These are phyloP conservation scores for Lichtheimia hyalospora DNA, from an alignment of 371 early-diverging fungal species.

Conservation along the genomic window DNA sequence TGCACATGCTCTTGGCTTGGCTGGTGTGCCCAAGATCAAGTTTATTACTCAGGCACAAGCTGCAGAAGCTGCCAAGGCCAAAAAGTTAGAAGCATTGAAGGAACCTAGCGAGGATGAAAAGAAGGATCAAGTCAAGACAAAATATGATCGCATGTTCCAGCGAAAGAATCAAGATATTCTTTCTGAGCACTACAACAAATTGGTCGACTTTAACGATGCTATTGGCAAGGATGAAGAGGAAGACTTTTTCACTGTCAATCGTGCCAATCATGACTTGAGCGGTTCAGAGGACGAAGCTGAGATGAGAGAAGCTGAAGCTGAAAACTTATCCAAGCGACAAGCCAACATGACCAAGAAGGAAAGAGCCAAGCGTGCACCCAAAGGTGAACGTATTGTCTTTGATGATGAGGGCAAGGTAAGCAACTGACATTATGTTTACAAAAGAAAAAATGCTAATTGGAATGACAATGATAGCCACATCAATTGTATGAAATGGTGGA, in stretches of 20 bases:
- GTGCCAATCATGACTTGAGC: slow-evolving; percentile 70
- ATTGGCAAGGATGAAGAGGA: slow-evolving; percentile 53
- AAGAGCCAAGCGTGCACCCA: slow-evolving; percentile 64
- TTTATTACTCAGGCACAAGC: slow-evolving; percentile 61
- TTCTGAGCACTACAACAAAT: slow-evolving; percentile 87
- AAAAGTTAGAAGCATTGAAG: slow-evolving; percentile 35
- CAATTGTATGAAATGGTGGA: slow-evolving; percentile 76
- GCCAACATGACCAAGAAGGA: slow-evolving; percentile 72
- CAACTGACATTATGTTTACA: neutral
- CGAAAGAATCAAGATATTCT: slow-evolving; percentile 90
- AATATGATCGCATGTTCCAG: slow-evolving; percentile 88
- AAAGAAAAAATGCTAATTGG: neutral
- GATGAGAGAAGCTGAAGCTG: slow-evolving; percentile 14
- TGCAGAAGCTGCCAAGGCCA: slow-evolving; percentile 30
- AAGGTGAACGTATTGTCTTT: slow-evolving; percentile 78
- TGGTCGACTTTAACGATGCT: slow-evolving; percentile 65
- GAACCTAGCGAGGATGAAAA: slow-evolving; percentile 38
- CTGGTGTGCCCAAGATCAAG: slow-evolving; percentile 93
- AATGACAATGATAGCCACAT: slow-evolving; percentile 43
- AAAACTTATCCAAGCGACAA: slow-evolving; percentile 70
- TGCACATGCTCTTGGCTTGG: slow-evolving; percentile 89
- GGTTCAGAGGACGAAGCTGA: slow-evolving; percentile 48
- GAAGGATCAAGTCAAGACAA: slow-evolving; percentile 59
- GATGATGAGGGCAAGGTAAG: slow-evolving; percentile 90
- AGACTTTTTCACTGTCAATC: slow-evolving; percentile 82